phyloP scores from a whole-genome alignment of 1,284 basidiomycete species.

The Mrakiaceae sp. region DNA sequence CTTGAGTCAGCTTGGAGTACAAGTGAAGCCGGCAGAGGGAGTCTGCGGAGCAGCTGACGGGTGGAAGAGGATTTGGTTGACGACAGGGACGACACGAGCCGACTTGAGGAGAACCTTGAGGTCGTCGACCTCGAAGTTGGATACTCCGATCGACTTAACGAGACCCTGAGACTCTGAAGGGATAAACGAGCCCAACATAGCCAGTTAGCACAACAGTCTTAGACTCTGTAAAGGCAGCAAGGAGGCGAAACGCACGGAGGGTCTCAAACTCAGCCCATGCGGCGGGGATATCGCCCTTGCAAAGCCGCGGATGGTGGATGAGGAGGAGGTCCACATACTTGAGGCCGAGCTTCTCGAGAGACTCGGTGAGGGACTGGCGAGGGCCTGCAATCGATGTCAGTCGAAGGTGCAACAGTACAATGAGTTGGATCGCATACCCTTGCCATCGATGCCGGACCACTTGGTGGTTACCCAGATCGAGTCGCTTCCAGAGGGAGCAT shows the following conservation, averaged over 20 bases:
- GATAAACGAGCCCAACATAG: no score
- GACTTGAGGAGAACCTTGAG: conserved; percentile 46
- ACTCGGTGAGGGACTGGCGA: conserved; percentile 7
- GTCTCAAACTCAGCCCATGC: conserved; percentile 53
- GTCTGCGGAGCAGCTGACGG: background rate
- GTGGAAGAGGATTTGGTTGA: conserved; percentile 48
- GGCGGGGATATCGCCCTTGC: conserved; percentile 35
- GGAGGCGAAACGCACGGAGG: conserved; percentile 27
- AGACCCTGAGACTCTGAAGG: conserved; percentile 6
- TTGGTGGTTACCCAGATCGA: conserved; percentile 41
- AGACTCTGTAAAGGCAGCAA: background rate
- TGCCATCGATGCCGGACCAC: conserved; percentile 45
- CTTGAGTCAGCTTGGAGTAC: background rate
- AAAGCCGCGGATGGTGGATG: conserved; percentile 34
- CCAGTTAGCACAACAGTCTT: background rate
- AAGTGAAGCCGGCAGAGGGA: background rate
- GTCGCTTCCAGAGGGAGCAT: no score
- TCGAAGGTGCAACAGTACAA: conserved; percentile 5
- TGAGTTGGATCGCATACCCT: conserved; percentile 28
- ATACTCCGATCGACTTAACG: conserved; percentile 59
- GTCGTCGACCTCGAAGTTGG: conserved; percentile 52
- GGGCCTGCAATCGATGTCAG: background rate
- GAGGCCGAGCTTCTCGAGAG: conserved; percentile 45
- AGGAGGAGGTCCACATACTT: conserved; percentile 57
- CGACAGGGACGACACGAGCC: conserved; percentile 51